phyloP scores from a whole-genome alignment of 2,329 filamentous ascomycete species.

The Endocalyx cinctus region DNA sequence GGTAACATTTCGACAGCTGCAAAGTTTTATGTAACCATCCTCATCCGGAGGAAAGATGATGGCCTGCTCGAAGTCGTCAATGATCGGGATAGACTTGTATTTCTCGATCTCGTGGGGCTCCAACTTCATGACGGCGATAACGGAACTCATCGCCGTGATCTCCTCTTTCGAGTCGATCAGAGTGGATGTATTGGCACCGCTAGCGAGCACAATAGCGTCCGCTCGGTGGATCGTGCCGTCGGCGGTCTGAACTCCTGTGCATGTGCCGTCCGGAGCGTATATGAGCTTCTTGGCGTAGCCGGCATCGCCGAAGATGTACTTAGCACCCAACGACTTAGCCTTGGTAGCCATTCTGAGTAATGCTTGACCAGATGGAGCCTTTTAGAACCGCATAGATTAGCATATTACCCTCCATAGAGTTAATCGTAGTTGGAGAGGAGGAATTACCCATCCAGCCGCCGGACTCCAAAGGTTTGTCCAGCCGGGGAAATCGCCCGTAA shows the following conservation, averaged over 20 bases:
- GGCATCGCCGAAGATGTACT: slow-evolving; percentile 22
- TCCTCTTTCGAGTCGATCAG: slow-evolving; percentile 60
- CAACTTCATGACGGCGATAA: slow-evolving; percentile 58
- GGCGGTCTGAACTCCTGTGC: slow-evolving; percentile 44
- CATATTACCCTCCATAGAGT: no score
- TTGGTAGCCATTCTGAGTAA: slow-evolving; percentile 27
- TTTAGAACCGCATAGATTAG: no score
- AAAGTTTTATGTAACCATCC: slow-evolving; percentile 45
- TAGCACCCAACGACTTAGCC: slow-evolving; percentile 20
- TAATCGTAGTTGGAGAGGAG: no score
- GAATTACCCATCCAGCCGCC: slow-evolving; percentile 26
- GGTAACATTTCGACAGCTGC: slow-evolving; percentile 49
- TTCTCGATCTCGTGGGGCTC: slow-evolving; percentile 50
- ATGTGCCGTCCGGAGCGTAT: slow-evolving; percentile 19
- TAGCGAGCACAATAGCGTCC: slow-evolving; percentile 58
- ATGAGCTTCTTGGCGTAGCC: slow-evolving; percentile 17
- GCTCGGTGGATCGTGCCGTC: slow-evolving; percentile 46
- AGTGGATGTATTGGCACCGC: slow-evolving; percentile 61
- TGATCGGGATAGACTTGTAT: slow-evolving; percentile 37
- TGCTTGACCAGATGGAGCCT: slow-evolving; percentile 20
- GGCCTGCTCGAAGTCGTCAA: slow-evolving; percentile 26
- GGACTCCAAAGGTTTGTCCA: slow-evolving; percentile 25
- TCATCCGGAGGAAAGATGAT: slow-evolving; percentile 53
- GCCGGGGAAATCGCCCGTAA: slow-evolving; percentile 19
- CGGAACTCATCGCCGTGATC: slow-evolving; percentile 59